Conservation (phyloP, 2,329 filamentous ascomycete species). For the Paecilomyces niveus region DNA sequence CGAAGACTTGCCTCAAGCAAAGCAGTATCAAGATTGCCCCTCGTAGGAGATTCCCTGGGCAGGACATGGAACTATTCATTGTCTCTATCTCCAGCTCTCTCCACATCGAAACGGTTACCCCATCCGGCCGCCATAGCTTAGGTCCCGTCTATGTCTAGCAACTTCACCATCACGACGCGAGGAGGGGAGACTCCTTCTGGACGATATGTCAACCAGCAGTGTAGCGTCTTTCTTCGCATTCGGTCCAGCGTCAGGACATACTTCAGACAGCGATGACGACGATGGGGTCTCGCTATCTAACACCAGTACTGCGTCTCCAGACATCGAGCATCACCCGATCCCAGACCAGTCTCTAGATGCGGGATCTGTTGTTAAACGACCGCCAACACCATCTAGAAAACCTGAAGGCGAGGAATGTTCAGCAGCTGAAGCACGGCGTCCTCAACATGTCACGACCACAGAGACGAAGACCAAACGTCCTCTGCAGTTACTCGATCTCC, state of each 20-base stretch:
- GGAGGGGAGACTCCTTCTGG: not conserved
- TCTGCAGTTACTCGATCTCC: constrained; percentile 64
- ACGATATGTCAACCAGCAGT: not conserved
- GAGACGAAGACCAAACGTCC: constrained; percentile 38
- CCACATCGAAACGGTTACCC: not conserved
- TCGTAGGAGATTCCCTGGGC: not conserved
- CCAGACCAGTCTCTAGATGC: not conserved
- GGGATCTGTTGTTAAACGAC: not conserved
- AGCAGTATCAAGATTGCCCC: not conserved
- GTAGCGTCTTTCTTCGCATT: not conserved
- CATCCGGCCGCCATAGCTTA: not conserved
- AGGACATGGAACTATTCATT: not conserved
- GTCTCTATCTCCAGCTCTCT: not conserved
- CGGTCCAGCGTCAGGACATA: not conserved
- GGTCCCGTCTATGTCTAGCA: not conserved
- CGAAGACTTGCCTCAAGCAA: not conserved
- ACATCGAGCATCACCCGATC: not conserved
- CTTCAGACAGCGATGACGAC: not conserved
- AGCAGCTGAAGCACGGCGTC: not conserved
- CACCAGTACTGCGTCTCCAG: not conserved
- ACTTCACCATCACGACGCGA: not conserved
- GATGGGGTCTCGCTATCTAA: not conserved
- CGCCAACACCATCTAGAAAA: not conserved
- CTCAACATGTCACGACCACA: not conserved
- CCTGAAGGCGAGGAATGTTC: not conserved